These are phyloP conservation scores for Ganoderma resinaceum DNA, from an alignment of 1,284 basidiomycete species.

Conservation along the genomic window DNA sequence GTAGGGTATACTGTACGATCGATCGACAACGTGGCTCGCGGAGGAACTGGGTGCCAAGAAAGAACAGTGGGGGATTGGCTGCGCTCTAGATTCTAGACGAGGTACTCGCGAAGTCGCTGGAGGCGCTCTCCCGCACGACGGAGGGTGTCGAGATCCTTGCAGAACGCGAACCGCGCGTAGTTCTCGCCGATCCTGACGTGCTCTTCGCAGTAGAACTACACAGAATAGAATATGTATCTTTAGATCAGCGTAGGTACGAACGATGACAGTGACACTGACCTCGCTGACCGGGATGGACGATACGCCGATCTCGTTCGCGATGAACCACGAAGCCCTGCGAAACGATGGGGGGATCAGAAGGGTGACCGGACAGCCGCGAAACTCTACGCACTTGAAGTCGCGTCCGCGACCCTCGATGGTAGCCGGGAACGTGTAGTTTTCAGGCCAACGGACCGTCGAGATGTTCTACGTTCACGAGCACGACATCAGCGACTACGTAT, in stretches of 20 bases:
- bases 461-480: conserved; percentile 64
- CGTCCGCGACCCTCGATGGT: conserved; percentile 80
- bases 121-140: conserved; percentile 80
- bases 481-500: neutral
- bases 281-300: conserved; percentile 94
- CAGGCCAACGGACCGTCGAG: conserved; percentile 78
- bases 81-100: conserved; percentile 14
- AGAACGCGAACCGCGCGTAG: conserved; percentile 90
- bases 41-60: neutral
- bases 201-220: conserved; percentile 90
- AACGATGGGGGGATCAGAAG: neutral
- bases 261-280: too few species aligned
- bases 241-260: too few species aligned
- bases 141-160: conserved; percentile 88
- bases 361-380: neutral
- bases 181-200: conserved; percentile 86
- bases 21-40: too few species aligned
- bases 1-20: too few species aligned
- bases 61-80: neutral
- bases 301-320: conserved; percentile 86
- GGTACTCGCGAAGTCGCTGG: conserved; percentile 41
- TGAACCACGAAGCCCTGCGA: conserved; percentile 85
- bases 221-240: too few species aligned
- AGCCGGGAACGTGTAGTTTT: conserved; percentile 81
- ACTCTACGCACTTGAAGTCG: conserved; percentile 77